Evolutionary conservation across 129 eudicot genomes (phyloP).

Genomic region (carrot (Daucus carota)): DH1_v3.0 NC_030385.2:34795001-34795500

Average conservation of each 20-base stretch:
- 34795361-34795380: constrained; percentile 44
- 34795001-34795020: neutral
- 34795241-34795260: neutral
- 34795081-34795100: neutral
- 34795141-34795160: neutral
- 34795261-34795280: neutral
- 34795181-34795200: neutral
- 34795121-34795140: neutral
- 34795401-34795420: constrained; percentile 37
- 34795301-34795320: neutral
- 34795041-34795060: neutral
- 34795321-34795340: neutral
- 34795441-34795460: constrained; percentile 61
- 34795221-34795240: neutral
- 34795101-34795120: neutral
- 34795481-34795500: constrained; percentile 43
- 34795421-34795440: constrained; percentile 59
- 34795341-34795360: constrained; percentile 13
- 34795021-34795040: neutral
- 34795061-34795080: neutral
- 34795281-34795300: constrained; percentile 4
- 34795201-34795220: neutral
- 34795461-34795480: constrained; percentile 79
- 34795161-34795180: neutral
- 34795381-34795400: constrained; percentile 52